Conservation (phyloP, 2,329 filamentous ascomycete species). For the Aspergillus novofumigatus region DNA sequence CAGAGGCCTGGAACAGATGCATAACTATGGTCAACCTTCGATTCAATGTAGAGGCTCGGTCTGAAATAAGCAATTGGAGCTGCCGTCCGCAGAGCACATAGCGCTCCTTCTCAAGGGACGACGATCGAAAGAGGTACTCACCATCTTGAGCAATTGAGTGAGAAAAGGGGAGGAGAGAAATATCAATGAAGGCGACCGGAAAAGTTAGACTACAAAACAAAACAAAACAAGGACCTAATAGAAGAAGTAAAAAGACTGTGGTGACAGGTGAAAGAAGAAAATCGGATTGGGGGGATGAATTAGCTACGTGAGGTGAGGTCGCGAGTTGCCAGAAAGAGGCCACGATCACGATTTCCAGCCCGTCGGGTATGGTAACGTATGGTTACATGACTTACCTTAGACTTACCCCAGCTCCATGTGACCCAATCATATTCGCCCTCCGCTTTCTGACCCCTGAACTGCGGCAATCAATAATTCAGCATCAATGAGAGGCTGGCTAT, state of each 20-base stretch:
- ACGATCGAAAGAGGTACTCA: constrained; percentile 14
- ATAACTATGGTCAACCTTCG: constrained; percentile 3
- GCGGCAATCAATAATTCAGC: background rate
- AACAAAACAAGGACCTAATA: constrained; percentile 10
- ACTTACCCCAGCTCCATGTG: background rate
- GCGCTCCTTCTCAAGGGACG: constrained; percentile 1
- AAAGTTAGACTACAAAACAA: constrained; percentile 17
- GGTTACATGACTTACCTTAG: background rate
- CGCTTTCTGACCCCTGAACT: background rate
- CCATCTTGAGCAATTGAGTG: constrained; percentile 22
- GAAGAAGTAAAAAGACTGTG: constrained; percentile 1
- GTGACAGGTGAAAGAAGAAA: constrained; percentile 9
- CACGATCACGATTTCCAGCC: constrained; percentile 18
- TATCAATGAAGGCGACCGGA: constrained; percentile 16
- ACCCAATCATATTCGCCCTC: background rate
- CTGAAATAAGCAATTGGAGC: constrained; percentile 3
- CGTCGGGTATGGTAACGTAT: constrained; percentile 3
- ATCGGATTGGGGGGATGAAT: constrained; percentile 3
- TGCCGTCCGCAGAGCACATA: background rate
- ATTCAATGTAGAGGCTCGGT: constrained; percentile 2
- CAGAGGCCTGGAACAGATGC: constrained; percentile 28
- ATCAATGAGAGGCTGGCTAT: background rate
- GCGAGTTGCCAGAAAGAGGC: constrained; percentile 22
- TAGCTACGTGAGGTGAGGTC: constrained; percentile 15
- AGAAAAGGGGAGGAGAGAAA: constrained; percentile 13